phyloP scores from a whole-genome alignment of 139 green algal genomes.

The Pedinophyceae sp. region DNA sequence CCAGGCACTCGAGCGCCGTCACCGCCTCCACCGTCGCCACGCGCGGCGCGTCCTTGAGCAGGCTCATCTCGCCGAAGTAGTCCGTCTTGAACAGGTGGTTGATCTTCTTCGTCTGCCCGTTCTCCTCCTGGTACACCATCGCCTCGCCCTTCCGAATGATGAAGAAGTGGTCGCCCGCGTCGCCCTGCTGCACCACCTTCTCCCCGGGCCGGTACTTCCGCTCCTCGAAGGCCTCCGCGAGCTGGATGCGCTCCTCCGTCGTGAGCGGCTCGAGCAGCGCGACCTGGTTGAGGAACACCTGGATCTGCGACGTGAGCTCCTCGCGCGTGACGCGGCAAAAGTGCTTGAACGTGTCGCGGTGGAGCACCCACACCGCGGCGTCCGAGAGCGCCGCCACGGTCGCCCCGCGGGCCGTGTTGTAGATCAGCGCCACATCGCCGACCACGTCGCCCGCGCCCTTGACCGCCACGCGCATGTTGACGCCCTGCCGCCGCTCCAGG shows the following conservation, averaged over 20 bases:
- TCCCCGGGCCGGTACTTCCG: conserved; percentile 8
- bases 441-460: conserved; percentile 75
- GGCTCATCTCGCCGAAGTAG: conserved; percentile 79
- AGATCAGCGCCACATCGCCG: conserved; percentile 85
- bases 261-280: conserved; percentile 59
- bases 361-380: conserved; percentile 75
- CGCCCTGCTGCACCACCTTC: conserved; percentile 48
- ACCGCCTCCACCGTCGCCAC: conserved; percentile 59
- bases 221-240: conserved; percentile 24
- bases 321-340: conserved; percentile 51
- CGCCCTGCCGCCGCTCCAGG: conserved; percentile 56
- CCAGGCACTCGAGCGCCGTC: conserved; percentile 51
- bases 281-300: conserved; percentile 77
- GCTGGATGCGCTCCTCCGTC: conserved; percentile 26
- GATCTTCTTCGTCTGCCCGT: conserved; percentile 30
- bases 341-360: conserved; percentile 59
- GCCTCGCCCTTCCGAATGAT: conserved; percentile 89
- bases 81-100: conserved; percentile 84
- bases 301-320: conserved; percentile 44
- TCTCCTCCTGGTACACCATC: conserved; percentile 45
- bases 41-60: conserved; percentile 55
- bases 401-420: conserved; percentile 56
- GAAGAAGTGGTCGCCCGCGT: conserved; percentile 76
- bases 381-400: conserved; percentile 76
- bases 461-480: conserved; percentile 78